Evolutionary conservation across 1,284 basidiomycete species (phyloP).

Genomic region (Laetiporus sulphureus): DNA sequence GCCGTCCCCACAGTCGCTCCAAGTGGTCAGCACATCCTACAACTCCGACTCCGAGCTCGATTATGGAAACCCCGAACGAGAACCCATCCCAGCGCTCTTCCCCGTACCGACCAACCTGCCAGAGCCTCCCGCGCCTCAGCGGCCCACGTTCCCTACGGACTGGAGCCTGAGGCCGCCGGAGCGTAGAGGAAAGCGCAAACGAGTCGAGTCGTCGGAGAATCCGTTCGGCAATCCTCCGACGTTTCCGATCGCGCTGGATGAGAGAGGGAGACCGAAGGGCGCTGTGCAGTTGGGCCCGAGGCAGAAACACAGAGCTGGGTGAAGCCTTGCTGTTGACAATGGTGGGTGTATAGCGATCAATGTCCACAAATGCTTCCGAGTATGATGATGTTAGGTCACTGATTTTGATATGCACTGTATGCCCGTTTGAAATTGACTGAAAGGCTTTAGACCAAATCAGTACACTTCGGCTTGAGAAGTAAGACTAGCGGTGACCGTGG

Average conservation of each 20-base stretch:
- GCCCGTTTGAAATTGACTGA: too few relatives aligned
- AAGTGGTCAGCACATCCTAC: too few relatives aligned
- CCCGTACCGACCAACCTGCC: conserved; percentile 1
- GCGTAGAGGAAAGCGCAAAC: conserved; percentile 7
- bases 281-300: conserved; percentile 16
- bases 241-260: conserved; percentile 14
- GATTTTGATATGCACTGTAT: too few relatives aligned
- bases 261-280: conserved; percentile 11
- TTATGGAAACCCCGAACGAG: not conserved
- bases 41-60: not conserved
- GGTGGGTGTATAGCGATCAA: too few relatives aligned
- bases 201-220: not conserved
- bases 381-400: too few relatives aligned
- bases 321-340: too few relatives aligned
- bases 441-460: too few relatives aligned
- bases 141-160: conserved; percentile 5
- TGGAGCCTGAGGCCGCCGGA: conserved; percentile 10
- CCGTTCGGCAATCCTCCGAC: not conserved
- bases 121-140: not conserved
- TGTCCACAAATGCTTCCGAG: too few relatives aligned
- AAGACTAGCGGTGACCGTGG: too few relatives aligned
- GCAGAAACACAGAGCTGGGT: conserved; percentile 7
- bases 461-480: too few relatives aligned
- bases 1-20: too few relatives aligned
- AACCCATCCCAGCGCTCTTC: not conserved